Evolutionary conservation across 2,329 filamentous ascomycete genomes (phyloP).

Genomic region (Aspergillus sp.): DNA sequence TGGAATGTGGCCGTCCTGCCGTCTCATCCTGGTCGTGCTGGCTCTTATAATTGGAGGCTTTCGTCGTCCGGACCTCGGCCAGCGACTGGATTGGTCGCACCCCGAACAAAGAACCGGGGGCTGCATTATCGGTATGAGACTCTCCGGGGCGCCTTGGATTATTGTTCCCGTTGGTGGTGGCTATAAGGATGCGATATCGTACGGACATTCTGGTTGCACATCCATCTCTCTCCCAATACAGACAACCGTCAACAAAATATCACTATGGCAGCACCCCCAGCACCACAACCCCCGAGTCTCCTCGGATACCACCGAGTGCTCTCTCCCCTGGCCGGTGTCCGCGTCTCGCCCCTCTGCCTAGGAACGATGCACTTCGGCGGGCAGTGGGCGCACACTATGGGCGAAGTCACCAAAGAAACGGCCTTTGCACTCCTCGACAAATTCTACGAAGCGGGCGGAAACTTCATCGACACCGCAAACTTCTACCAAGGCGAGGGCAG

Average conservation of each 20-base stretch:
- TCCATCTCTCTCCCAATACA: not conserved
- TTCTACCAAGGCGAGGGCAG: slow-evolving; percentile 65
- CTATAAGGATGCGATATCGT: not conserved
- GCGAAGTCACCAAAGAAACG: slow-evolving; percentile 61
- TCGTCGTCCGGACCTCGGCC: not conserved
- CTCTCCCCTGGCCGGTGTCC: slow-evolving; percentile 62
- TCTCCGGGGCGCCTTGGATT: too few relatives aligned
- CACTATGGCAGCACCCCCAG: slow-evolving; percentile 24
- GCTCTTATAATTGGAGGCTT: not conserved
- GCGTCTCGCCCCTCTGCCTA: slow-evolving; percentile 59
- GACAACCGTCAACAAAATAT: not conserved
- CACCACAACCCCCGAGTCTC: slow-evolving; percentile 57
- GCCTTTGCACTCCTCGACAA: slow-evolving; percentile 64
- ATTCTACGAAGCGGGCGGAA: slow-evolving; percentile 64
- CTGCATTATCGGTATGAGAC: too few relatives aligned
- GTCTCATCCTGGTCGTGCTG: not conserved
- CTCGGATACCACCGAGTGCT: slow-evolving; percentile 65
- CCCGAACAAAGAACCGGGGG: not conserved
- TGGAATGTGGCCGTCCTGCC: not conserved
- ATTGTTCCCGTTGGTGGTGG: too few relatives aligned
- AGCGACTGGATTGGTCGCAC: not conserved
- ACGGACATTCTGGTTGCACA: not conserved
- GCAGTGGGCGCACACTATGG: slow-evolving; percentile 45
- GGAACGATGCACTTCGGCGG: slow-evolving; percentile 37
- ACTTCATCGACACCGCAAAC: slow-evolving; percentile 71